Conservation (phyloP, 352 stramenopile species). For the Globisporangium radiosum region DNA sequence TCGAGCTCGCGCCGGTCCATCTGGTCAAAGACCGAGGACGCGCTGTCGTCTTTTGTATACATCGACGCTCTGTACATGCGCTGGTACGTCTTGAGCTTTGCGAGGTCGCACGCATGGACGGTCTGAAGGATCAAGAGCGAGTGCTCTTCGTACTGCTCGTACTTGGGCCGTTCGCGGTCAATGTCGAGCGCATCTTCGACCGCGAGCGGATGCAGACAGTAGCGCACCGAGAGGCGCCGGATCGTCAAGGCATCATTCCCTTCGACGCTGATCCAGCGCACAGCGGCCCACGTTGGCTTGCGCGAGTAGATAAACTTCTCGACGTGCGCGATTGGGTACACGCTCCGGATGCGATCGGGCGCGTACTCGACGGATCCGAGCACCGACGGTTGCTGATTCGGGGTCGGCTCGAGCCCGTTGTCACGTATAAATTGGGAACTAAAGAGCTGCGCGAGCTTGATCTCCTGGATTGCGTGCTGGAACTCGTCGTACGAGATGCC, state of each 20-base stretch:
- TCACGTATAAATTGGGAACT: slow-evolving; percentile 46
- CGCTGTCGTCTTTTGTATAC: slow-evolving; percentile 40
- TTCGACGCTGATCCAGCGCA: slow-evolving; percentile 83
- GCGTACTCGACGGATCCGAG: slow-evolving; percentile 79
- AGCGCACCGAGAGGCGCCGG: slow-evolving; percentile 68
- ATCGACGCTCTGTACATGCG: slow-evolving; percentile 66
- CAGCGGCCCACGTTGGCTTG: slow-evolving; percentile 59
- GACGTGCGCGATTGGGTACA: slow-evolving; percentile 57
- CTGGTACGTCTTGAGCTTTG: slow-evolving; percentile 58
- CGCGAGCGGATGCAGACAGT: slow-evolving; percentile 76
- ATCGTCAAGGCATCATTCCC: slow-evolving; percentile 56
- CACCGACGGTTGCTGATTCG: slow-evolving; percentile 8
- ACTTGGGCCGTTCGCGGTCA: slow-evolving; percentile 75
- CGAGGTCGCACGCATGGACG: slow-evolving; percentile 42
- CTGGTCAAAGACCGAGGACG: slow-evolving; percentile 41
- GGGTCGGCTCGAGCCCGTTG: slow-evolving; percentile 17
- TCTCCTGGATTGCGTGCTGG: slow-evolving; percentile 81
- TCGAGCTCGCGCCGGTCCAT: slow-evolving; percentile 65
- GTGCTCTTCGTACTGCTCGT: slow-evolving; percentile 84
- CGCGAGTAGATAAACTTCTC: slow-evolving; percentile 84
- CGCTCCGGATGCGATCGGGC: slow-evolving; percentile 62
- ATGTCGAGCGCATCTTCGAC: slow-evolving; percentile 81
- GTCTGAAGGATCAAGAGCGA: slow-evolving; percentile 71
- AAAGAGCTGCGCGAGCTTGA: slow-evolving; percentile 86
- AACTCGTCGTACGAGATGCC: slow-evolving; percentile 85